phyloP scores from a whole-genome alignment of 2,329 filamentous ascomycete species.

The Xylariaceae sp. region DNA sequence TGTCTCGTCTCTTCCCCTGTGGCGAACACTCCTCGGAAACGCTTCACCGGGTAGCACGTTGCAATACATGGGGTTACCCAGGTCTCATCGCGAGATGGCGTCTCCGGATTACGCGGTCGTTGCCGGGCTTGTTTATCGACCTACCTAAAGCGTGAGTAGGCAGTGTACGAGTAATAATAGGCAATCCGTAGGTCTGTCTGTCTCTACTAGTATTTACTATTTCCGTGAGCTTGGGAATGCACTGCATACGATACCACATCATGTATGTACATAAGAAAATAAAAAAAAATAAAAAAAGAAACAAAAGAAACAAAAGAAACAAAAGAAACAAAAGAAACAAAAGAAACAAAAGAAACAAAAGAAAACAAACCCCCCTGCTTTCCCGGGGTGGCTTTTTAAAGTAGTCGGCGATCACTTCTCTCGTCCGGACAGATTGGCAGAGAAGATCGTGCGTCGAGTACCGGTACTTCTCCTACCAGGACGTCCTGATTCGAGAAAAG shows the following conservation, averaged over 20 bases:
- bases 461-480: neutral
- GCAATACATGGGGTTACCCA: too few species aligned
- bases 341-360: neutral
- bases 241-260: neutral
- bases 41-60: neutral
- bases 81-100: too few species aligned
- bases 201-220: too few species aligned
- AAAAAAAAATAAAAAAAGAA: neutral
- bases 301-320: neutral
- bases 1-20: too few species aligned
- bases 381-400: neutral
- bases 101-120: too few species aligned
- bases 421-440: neutral
- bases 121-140: too few species aligned
- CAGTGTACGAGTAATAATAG: too few species aligned
- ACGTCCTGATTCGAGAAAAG: neutral
- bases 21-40: neutral
- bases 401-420: slow-evolving; percentile 15
- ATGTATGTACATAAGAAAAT: neutral
- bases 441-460: neutral
- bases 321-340: neutral
- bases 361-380: neutral
- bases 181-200: too few species aligned
- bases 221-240: too few species aligned
- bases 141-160: too few species aligned